Percentiles rank a stretch among this genome's conserved stretches.
Conservation (phyloP, 2,329 filamentous ascomycete genomes). For the Talaromyces sp. region DNA sequence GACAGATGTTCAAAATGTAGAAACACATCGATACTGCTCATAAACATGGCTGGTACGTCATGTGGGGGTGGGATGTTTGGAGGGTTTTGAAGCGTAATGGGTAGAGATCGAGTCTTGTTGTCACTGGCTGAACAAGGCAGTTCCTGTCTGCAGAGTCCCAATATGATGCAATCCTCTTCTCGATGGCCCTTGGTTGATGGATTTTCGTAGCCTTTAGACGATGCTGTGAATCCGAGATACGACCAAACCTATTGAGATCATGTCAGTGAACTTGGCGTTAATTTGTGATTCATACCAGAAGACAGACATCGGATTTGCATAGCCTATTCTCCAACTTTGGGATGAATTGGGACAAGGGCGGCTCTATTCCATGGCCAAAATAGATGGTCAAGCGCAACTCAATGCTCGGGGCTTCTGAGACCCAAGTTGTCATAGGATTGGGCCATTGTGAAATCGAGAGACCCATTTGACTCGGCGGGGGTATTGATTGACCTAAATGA, state of each 20-base stretch:
- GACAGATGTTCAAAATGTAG: conserved; percentile 18
- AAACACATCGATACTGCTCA: conserved; percentile 26
- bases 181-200: not conserved
- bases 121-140: not conserved
- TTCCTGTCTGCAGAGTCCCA: conserved; percentile 24
- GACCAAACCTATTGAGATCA: conserved; percentile 33
- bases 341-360: conserved; percentile 10
- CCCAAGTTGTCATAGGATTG: conserved; percentile 27
- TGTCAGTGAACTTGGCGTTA: not conserved
- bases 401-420: conserved; percentile 31
- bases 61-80: conserved; percentile 21
- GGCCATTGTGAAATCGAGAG: not conserved
- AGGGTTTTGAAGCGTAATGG: conserved; percentile 18
- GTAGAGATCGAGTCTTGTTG: conserved; percentile 13
- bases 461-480: not conserved
- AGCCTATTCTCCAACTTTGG: conserved; percentile 26
- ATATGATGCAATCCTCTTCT: conserved; percentile 17
- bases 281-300: not conserved
- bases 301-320: conserved; percentile 28
- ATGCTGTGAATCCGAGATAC: conserved; percentile 30
- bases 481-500: not conserved
- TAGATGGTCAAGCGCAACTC: conserved; percentile 29
- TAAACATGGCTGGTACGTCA: conserved; percentile 11
- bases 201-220: conserved; percentile 22
- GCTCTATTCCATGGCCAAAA: conserved; percentile 5